Evolutionary conservation across 1,139 yeast genomes (phyloP), one percentile per base, ranked within the genome.

Genomic region (Zygosaccharomyces pseudobailii): DNA sequence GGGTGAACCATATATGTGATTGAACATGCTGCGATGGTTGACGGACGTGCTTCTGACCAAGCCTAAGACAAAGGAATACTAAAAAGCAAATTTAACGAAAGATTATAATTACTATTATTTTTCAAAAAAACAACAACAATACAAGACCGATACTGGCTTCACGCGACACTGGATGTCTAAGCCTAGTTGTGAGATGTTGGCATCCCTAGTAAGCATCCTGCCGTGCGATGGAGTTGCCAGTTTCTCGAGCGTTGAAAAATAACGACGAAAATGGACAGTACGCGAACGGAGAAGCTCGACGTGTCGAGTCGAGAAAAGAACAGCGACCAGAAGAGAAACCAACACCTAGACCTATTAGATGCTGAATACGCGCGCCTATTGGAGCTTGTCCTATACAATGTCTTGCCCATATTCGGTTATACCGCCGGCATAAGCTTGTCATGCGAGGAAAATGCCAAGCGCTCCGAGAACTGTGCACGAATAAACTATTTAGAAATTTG

Each of bases 1-100:
- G 1, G 86, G 70, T 17, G 68, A 65, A 21, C 62, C 66, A 43
- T 57, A 63, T 48, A 65, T 54, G 35, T 53, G 55, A 32, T 53
- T 53, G 19, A 51, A 51, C 57, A 53, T 55, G 10, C 27, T 20
- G n/a, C 22, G 7, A 33, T 3, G 38, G 31, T n/a, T 36, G 22
- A 9, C 19, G 24, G 3, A 3, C 17, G 19, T 13, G 28, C 20
- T 24, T 21, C 6, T 24, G 34, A 31, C 21, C 8, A 31, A 17
- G 8, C 13, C 27, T 6, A 24, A 8, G 27, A 24, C 9, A 24
- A 24, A 24, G 9, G 6, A 24, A 24, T 24, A 27, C 3, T 27
- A 27, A 27, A 27, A 10, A 27, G 36, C 5, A 34, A 19, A 13
- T 22, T 34, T 8, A 20, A 31, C 9, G 36, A 33, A 21, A 33